Conservation (phyloP, 768 basidiomycete species). For the Suillus plorans region DNA sequence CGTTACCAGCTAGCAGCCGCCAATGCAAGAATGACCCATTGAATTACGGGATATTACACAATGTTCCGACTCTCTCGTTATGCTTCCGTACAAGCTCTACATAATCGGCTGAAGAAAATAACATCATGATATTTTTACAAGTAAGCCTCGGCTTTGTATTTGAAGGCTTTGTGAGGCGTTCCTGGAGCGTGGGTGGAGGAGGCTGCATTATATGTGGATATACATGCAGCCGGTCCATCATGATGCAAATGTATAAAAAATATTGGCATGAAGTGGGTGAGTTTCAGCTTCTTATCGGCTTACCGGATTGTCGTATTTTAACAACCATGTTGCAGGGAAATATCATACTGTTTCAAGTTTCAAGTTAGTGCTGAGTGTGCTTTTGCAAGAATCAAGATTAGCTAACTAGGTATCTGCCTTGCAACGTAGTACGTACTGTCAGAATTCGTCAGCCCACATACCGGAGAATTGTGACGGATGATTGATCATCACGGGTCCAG, state of each 20-base stretch:
- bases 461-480: not conserved
- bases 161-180: not conserved
- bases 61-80: not conserved
- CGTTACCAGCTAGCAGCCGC: not conserved
- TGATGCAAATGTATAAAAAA: not conserved
- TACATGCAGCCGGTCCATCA: not conserved
- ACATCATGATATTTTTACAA: not conserved
- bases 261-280: not conserved
- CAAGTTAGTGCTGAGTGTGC: not conserved
- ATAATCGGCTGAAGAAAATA: not conserved
- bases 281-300: not conserved
- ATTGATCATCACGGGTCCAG: not conserved
- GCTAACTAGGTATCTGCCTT: too few species aligned
- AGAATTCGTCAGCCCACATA: not conserved
- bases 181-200: not conserved
- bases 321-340: too few species aligned
- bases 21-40: not conserved
- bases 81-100: not conserved
- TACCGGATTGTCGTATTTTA: too few species aligned
- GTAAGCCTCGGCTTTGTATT: too few species aligned
- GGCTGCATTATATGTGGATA: not conserved
- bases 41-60: not conserved
- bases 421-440: not conserved
- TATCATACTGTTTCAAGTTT: not conserved
- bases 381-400: not conserved